Conservation (phyloP, 257 asterid species). For the Fraxinus excelsior region DNA sequence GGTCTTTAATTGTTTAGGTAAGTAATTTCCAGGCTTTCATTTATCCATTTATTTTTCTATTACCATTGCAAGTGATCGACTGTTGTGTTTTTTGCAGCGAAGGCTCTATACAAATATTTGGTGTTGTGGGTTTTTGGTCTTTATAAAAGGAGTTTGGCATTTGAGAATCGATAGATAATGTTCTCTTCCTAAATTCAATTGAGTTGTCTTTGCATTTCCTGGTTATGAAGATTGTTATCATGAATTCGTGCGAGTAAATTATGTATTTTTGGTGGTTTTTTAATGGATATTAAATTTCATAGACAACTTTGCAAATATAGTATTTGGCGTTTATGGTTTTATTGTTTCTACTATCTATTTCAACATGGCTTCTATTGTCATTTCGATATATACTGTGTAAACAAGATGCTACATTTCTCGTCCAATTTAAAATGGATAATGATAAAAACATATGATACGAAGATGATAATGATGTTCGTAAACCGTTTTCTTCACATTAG, state of each 20-base stretch:
- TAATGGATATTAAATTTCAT: conserved; percentile 28
- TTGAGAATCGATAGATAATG: conserved; percentile 27
- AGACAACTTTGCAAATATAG: conserved; percentile 1
- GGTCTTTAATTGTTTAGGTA: conserved; percentile 34
- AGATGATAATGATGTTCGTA: no score
- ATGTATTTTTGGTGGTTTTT: conserved; percentile 30
- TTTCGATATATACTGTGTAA: no score
- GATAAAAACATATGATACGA: no score
- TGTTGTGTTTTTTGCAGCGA: conserved; percentile 29
- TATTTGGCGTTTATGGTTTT: conserved; percentile 1
- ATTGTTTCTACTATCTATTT: background rate
- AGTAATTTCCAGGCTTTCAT: background rate
- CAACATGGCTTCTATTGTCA: no score
- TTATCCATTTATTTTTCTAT: background rate
- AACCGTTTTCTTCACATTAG: no score
- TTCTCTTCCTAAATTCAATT: conserved; percentile 30
- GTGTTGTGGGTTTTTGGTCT: conserved; percentile 29
- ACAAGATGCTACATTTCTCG: no score
- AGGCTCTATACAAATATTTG: background rate
- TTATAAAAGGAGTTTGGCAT: conserved; percentile 19
- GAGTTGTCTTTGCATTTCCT: conserved; percentile 26
- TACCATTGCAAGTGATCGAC: background rate
- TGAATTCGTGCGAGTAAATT: conserved; percentile 31
- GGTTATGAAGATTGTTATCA: conserved; percentile 23
- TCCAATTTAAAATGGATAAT: no score